These are phyloP conservation scores for Penicillium hesseltinei DNA, from an alignment of 2,329 filamentous ascomycete species.

Conservation along the genomic window DNA sequence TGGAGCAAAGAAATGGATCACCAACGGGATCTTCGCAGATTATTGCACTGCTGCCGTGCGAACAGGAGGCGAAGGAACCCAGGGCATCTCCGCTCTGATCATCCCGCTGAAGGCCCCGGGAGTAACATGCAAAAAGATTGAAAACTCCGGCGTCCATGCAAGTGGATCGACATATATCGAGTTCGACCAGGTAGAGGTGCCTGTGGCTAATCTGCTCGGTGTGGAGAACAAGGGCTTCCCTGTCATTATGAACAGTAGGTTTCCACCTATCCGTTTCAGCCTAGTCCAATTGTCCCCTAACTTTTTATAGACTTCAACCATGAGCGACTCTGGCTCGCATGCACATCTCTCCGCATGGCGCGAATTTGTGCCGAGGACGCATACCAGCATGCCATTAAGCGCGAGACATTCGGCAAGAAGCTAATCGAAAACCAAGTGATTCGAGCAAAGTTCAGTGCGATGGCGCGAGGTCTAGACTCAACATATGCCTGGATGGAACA, in stretches of 20 bases:
- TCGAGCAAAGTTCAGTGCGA: conserved; percentile 53
- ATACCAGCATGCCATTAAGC: conserved; percentile 51
- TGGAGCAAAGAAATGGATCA: conserved; percentile 65
- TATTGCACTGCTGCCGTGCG: conserved; percentile 61
- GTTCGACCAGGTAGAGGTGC: conserved; percentile 79
- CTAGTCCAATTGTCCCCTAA: no score
- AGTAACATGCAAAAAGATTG: conserved; percentile 51
- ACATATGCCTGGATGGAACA: conserved; percentile 60
- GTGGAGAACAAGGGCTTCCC: conserved; percentile 77
- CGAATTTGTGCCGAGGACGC: conserved; percentile 56
- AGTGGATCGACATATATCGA: conserved; percentile 67
- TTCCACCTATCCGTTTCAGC: no score
- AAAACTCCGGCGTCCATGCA: conserved; percentile 60
- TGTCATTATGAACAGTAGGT: conserved; percentile 65
- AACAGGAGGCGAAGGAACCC: conserved; percentile 54
- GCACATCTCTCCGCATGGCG: conserved; percentile 57
- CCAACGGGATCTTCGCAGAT: conserved; percentile 56
- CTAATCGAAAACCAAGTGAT: conserved; percentile 59
- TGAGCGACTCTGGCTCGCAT: conserved; percentile 59
- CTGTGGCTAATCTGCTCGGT: conserved; percentile 69
- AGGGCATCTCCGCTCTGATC: conserved; percentile 59
- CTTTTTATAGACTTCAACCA: conserved; percentile 51
- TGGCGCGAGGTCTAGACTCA: conserved; percentile 56
- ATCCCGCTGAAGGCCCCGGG: conserved; percentile 54
- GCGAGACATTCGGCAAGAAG: conserved; percentile 58